Evolutionary conservation across 2,329 filamentous ascomycete genomes (phyloP).

Genomic region (Uncinocarpus reesii): DNA sequence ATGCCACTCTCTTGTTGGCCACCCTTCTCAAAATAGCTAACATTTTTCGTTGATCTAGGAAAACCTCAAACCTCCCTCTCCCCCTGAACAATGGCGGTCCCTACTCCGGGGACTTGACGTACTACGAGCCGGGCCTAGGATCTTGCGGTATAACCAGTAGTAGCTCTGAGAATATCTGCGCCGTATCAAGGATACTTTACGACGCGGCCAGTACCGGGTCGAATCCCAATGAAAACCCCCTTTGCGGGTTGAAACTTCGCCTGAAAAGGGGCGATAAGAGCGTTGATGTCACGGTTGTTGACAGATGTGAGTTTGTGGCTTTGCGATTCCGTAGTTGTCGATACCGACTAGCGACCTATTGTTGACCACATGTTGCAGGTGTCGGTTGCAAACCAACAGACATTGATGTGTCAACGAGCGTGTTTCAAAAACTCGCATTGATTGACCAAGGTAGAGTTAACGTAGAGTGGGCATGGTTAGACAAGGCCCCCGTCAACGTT

Average conservation of each 20-base stretch:
- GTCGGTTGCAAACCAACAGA: slow-evolving; percentile 41
- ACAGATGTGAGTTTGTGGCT: slow-evolving; percentile 44
- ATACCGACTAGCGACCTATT: background rate
- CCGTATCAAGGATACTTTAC: slow-evolving; percentile 57
- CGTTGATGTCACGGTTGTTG: slow-evolving; percentile 56
- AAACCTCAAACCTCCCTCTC: slow-evolving; percentile 39
- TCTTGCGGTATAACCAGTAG: slow-evolving; percentile 55
- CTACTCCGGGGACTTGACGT: slow-evolving; percentile 57
- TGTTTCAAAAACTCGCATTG: slow-evolving; percentile 41
- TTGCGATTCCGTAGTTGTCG: too few relatives aligned
- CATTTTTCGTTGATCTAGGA: slow-evolving; percentile 2
- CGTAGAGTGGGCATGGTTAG: slow-evolving; percentile 44
- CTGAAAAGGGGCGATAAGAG: slow-evolving; percentile 47
- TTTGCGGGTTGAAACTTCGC: slow-evolving; percentile 59
- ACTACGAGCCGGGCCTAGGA: slow-evolving; percentile 56
- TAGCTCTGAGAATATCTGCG: slow-evolving; percentile 50
- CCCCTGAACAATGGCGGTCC: slow-evolving; percentile 41
- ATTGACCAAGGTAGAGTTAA: slow-evolving; percentile 39
- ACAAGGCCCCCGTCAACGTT: slow-evolving; percentile 25
- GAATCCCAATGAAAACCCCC: slow-evolving; percentile 54
- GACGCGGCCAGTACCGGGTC: slow-evolving; percentile 46
- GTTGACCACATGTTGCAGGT: slow-evolving; percentile 24
- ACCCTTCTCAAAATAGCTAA: background rate
- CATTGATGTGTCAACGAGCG: slow-evolving; percentile 41
- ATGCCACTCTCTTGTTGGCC: background rate